Base-by-base conservation (phyloP, 192 early-diverging fungal genomes). In the Coemansia sp. region DNA sequence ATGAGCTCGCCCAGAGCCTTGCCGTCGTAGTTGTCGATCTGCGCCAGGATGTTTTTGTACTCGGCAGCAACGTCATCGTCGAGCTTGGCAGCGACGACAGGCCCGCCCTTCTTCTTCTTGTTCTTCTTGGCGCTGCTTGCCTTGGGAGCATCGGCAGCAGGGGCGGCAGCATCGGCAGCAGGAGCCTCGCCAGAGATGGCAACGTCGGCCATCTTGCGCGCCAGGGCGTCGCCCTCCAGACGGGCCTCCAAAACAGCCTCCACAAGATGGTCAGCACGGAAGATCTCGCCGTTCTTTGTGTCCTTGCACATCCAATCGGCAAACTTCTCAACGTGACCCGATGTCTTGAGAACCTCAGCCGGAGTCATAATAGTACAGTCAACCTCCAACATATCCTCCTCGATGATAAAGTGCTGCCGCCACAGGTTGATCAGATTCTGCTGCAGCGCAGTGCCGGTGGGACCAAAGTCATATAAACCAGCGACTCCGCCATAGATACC, bases 311-410 rank as follows among this genome's bases (percentile, higher is more conserved):
- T 99, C 83, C 91, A 95, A 78, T 99, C 97, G 38, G 90, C 84
- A 72, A 99, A 99, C 45, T 91, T 88, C 32, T 97, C 97, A 18
- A 99, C 97, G 80, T 99, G 97, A 46, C 97, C 97, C 27, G 97
- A 99, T 24, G 97, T 96, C 80, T 97, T 94, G 36, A 93, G 73
- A 10, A 99, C 97, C 47, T 89, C 85, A 38, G 90, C 81, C 6
- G 91, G 93, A n/a, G 97, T 97, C 78, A 99, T 85, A 74, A 97
- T 97, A 27, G 93, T 87, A 62, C 91, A 93, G 61, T 99, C 97
- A 23, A 99, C 81, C 80, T 99, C 97, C 10, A 99, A 87, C 97
- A 99, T 99, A 49, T 99, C 93, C 76, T 99, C 97, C 69, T 99
- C 97, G 14, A 99, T 80, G 5, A 99, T 86, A 77, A 99, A 99